Conservation (phyloP, 73 alveolate genomes). For the Blepharisma japonicum region DNA sequence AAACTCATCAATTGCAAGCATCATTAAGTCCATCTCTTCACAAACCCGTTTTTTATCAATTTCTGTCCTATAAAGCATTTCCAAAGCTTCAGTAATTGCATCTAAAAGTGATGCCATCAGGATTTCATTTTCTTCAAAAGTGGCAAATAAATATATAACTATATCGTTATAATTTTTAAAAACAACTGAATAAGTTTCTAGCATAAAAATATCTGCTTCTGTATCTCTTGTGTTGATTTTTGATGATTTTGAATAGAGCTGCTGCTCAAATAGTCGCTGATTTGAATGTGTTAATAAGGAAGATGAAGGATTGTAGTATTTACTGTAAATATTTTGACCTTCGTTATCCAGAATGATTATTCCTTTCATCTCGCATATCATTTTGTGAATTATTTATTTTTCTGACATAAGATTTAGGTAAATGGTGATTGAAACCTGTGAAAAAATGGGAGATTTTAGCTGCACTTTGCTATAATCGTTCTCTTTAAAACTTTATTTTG, state of each 20-base stretch:
- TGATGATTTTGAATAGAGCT: neutral
- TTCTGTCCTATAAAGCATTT: conserved; percentile 4
- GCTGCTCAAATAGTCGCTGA: neutral
- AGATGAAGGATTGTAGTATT: neutral
- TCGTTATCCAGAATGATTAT: neutral
- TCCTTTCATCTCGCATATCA: conserved; percentile 25
- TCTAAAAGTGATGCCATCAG: conserved; percentile 22
- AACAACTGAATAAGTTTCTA: conserved; percentile 8
- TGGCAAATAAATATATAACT: neutral
- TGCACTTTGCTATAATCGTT: too few species aligned
- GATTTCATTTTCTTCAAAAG: conserved; percentile 2
- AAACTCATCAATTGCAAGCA: conserved; percentile 27
- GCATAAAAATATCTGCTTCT: neutral
- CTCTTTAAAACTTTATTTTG: too few species aligned
- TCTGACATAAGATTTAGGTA: neutral
- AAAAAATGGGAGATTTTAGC: too few species aligned
- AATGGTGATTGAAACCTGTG: neutral
- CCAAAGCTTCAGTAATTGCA: neutral
- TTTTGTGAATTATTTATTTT: neutral
- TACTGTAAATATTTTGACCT: neutral
- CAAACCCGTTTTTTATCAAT: neutral
- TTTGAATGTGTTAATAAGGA: neutral
- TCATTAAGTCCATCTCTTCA: conserved; percentile 25
- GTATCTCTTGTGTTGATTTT: neutral
- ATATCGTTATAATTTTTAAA: conserved; percentile 1